These are phyloP conservation scores for Candida bentonensis DNA, from an alignment of 805 yeast genomes.

Conservation along the genomic window DNA sequence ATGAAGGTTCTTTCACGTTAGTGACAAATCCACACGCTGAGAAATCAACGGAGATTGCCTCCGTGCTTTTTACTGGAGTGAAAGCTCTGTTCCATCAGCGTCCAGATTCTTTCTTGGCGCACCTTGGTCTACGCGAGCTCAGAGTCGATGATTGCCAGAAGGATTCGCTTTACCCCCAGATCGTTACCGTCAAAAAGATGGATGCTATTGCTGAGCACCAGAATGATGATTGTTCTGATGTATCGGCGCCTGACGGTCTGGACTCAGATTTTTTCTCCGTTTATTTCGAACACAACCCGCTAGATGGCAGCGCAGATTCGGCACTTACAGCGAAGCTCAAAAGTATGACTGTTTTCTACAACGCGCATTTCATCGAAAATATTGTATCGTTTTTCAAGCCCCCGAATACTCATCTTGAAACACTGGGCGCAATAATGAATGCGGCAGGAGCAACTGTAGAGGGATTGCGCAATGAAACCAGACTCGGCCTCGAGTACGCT, in stretches of 20 bases:
- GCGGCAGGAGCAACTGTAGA: slow-evolving; percentile 95
- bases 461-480: slow-evolving; percentile 76
- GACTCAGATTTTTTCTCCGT: slow-evolving; percentile 63
- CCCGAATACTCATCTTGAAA: slow-evolving; percentile 72
- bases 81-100: slow-evolving; percentile 59
- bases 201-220: slow-evolving; percentile 6
- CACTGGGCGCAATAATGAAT: slow-evolving; percentile 77
- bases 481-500: slow-evolving; percentile 86
- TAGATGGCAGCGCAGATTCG: slow-evolving; percentile 75
- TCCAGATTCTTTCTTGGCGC: slow-evolving; percentile 59
- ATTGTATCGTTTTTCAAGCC: slow-evolving; percentile 69
- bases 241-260: slow-evolving; percentile 2
- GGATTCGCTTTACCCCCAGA: slow-evolving; percentile 66
- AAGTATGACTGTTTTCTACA: slow-evolving; percentile 83
- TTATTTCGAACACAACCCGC: slow-evolving; percentile 74
- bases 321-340: slow-evolving; percentile 55
- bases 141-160: slow-evolving; percentile 79
- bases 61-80: slow-evolving; percentile 72
- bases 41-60: slow-evolving; percentile 41
- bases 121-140: slow-evolving; percentile 66
- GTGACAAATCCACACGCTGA: slow-evolving; percentile 25
- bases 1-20: slow-evolving; percentile 65
- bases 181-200: slow-evolving; percentile 57
- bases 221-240: slow-evolving; percentile 3
- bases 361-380: slow-evolving; percentile 68